Conservation (phyloP, 2,329 filamentous ascomycete species). For the Fusarium citri region DNA sequence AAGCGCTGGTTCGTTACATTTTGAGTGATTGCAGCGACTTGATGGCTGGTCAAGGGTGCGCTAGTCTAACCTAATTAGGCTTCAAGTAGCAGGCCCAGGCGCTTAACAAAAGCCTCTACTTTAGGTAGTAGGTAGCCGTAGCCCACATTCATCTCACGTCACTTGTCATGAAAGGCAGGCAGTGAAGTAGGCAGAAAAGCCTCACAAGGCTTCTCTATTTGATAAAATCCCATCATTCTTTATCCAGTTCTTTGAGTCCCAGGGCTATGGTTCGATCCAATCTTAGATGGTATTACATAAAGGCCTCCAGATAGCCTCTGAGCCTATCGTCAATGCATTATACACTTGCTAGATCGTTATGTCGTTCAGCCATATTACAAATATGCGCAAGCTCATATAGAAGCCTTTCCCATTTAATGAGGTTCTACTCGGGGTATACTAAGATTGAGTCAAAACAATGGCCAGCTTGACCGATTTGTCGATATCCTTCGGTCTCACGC, state of each 20-base stretch:
- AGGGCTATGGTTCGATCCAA: not conserved
- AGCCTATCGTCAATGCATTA: not conserved
- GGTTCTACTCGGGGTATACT: not conserved
- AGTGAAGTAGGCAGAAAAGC: not conserved
- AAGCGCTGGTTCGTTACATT: conserved; percentile 14
- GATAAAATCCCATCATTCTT: not conserved
- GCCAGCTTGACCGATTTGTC: conserved; percentile 46
- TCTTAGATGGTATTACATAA: not conserved
- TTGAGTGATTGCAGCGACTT: conserved; percentile 28
- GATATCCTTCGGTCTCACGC: conserved; percentile 54
- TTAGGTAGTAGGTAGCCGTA: not conserved
- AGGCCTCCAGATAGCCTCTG: not conserved
- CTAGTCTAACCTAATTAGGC: conserved; percentile 21
- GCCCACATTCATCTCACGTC: conserved; percentile 1
- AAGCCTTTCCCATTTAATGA: not conserved
- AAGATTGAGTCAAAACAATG: conserved; percentile 28
- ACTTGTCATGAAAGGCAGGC: conserved; percentile 9
- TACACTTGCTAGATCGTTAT: not conserved
- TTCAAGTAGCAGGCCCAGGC: conserved; percentile 13
- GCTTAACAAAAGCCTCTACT: conserved; percentile 8
- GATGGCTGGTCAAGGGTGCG: not conserved
- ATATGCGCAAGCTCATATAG: not conserved
- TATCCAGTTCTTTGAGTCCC: not conserved
- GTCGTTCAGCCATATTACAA: not conserved
- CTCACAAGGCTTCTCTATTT: conserved; percentile 14